These are phyloP conservation scores for Warburgia ugandensis DNA, from an alignment of 164 flowering plant genomes.

Conservation along the genomic window DNA sequence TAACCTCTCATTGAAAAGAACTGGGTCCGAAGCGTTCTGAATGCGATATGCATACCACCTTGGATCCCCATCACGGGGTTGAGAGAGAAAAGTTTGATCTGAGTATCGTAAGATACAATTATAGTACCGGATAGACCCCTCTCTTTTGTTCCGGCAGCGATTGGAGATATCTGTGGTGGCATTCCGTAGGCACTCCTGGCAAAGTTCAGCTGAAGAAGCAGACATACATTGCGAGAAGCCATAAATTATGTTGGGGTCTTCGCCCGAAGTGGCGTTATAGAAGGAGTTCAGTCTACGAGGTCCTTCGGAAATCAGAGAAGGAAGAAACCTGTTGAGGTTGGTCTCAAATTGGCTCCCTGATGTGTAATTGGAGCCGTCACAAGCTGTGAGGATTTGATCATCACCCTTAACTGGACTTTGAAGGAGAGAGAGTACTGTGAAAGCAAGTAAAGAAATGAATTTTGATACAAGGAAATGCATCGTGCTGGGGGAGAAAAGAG, in stretches of 20 bases:
- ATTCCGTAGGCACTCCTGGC: conserved; percentile 11
- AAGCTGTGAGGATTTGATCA: background rate
- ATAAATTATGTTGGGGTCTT: conserved; percentile 16
- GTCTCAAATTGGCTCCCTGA: conserved; percentile 6
- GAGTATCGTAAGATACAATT: conserved; percentile 27
- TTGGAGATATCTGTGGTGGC: conserved; percentile 9
- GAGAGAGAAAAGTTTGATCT: conserved; percentile 10
- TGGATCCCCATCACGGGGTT: background rate
- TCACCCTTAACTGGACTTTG: background rate
- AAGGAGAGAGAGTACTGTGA: background rate
- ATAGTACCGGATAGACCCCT: conserved; percentile 27
- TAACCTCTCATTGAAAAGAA: conserved; percentile 11
- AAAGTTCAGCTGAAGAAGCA: conserved; percentile 3
- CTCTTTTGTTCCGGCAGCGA: conserved; percentile 15
- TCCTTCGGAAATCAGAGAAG: conserved; percentile 13
- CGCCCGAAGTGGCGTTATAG: conserved; percentile 12
- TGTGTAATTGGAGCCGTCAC: conserved; percentile 6
- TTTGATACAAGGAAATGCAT: background rate
- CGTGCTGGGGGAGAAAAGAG: too few relatives aligned
- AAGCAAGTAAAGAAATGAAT: background rate
- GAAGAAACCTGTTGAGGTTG: conserved; percentile 15
- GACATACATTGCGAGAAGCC: conserved; percentile 26
- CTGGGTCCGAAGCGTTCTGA: conserved; percentile 19
- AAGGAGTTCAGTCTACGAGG: conserved; percentile 6
- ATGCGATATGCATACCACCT: background rate